These are phyloP conservation scores for Golubevia pallescens DNA, from an alignment of 1,284 basidiomycete species.

Conservation along the genomic window DNA sequence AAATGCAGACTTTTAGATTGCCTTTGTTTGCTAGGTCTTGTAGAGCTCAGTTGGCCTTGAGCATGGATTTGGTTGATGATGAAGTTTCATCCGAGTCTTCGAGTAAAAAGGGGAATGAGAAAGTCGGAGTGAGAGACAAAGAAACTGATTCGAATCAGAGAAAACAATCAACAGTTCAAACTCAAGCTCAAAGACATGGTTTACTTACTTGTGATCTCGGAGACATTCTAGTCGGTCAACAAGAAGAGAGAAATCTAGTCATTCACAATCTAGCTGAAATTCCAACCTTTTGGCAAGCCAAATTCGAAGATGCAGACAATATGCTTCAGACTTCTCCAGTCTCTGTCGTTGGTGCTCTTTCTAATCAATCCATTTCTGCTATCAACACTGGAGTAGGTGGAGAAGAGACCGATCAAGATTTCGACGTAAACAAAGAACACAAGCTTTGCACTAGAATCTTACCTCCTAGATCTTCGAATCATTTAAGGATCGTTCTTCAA, in stretches of 20 bases:
- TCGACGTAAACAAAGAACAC: slow-evolving; percentile 2
- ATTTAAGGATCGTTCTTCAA: slow-evolving; percentile 11
- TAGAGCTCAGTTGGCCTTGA: slow-evolving; percentile 22
- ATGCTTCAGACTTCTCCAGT: slow-evolving; percentile 37
- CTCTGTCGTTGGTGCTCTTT: slow-evolving; percentile 21
- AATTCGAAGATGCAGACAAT: slow-evolving; percentile 50
- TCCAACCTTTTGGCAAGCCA: slow-evolving; percentile 51
- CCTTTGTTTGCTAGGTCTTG: slow-evolving; percentile 36
- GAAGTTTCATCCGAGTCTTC: not conserved
- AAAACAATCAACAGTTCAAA: not conserved
- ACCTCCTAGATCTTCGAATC: not conserved
- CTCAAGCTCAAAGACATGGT: not conserved
- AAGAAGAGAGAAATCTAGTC: slow-evolving; percentile 27
- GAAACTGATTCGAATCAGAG: not conserved
- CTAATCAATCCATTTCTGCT: slow-evolving; percentile 20
- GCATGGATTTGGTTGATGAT: not conserved
- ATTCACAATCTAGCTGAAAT: slow-evolving; percentile 49
- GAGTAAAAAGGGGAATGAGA: slow-evolving; percentile 1
- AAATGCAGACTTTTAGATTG: slow-evolving; percentile 25
- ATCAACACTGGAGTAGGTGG: slow-evolving; percentile 31
- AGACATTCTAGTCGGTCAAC: slow-evolving; percentile 52
- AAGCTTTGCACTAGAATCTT: slow-evolving; percentile 7
- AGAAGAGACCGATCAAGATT: slow-evolving; percentile 7
- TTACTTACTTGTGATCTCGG: slow-evolving; percentile 44
- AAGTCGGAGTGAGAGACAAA: not conserved